A percentile compares a stretch with the other conserved stretches of the same genome.
Evolutionary conservation across 768 basidiomycete genomes (phyloP).

Genomic region (Rhodotorula graminis): DNA sequence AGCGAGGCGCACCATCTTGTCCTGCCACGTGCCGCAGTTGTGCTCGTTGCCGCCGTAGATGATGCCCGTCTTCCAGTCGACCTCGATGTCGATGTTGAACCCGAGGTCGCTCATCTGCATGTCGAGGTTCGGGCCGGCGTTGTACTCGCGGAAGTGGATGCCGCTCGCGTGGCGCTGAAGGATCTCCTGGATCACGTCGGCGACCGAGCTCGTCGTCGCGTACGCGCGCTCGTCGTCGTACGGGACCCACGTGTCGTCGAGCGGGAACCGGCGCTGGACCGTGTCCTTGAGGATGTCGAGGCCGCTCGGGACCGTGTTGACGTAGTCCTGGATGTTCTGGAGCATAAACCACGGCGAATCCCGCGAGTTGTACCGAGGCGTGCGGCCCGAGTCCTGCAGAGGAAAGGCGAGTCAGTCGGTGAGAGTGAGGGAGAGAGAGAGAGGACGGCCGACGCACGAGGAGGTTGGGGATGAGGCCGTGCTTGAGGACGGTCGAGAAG

Average conservation of each 20-base stretch:
- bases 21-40: conserved; percentile 95
- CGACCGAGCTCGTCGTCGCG: conserved; percentile 70
- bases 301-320: conserved; percentile 74
- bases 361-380: conserved; percentile 72
- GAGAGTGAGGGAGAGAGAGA: neutral
- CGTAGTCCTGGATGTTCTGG: conserved; percentile 96
- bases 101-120: conserved; percentile 91
- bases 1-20: conserved; percentile 41
- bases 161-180: conserved; percentile 88
- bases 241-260: conserved; percentile 85
- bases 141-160: conserved; percentile 90
- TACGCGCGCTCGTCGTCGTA: conserved; percentile 86
- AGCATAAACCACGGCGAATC: conserved; percentile 99
- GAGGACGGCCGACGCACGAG: conserved; percentile 65
- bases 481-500: conserved; percentile 79
- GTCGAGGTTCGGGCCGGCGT: conserved; percentile 94
- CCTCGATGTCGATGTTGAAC: conserved; percentile 84
- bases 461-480: conserved; percentile 92
- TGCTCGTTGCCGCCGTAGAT: conserved; percentile 76
- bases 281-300: conserved; percentile 68
- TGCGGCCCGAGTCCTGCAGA: conserved; percentile 32
- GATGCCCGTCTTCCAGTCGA: conserved; percentile 94
- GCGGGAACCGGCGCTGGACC: conserved; percentile 89
- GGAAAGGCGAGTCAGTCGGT: neutral
- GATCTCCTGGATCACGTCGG: conserved; percentile 95